phyloP scores from a whole-genome alignment of 2,329 filamentous ascomycete genomes.

The Sphaceloma murrayae region DNA sequence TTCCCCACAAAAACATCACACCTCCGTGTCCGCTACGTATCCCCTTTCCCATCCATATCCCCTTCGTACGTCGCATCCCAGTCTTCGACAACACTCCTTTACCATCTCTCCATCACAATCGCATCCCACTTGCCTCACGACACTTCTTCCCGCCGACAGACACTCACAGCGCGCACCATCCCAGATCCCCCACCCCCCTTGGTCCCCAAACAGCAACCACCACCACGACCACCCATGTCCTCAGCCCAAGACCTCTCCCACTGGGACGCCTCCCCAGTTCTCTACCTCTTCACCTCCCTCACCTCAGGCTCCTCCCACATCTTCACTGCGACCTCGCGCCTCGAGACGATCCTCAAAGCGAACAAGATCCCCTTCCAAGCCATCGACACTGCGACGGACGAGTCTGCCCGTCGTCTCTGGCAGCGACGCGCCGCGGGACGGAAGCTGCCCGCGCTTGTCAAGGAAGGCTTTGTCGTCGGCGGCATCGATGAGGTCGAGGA shows the following conservation, averaged over 20 bases:
- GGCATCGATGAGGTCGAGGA: constrained; percentile 92
- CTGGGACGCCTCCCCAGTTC: constrained; percentile 40
- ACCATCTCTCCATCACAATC: neutral
- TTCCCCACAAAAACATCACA: constrained; percentile 14
- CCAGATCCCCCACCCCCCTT: neutral
- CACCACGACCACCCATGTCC: neutral
- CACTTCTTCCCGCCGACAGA: no score
- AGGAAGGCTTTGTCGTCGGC: constrained; percentile 74
- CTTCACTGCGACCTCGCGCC: constrained; percentile 85
- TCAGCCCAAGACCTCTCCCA: constrained; percentile 31
- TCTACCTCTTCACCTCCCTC: constrained; percentile 94
- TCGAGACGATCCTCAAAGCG: constrained; percentile 91
- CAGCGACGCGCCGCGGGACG: constrained; percentile 72
- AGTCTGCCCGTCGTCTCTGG: constrained; percentile 82
- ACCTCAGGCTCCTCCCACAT: constrained; percentile 94
- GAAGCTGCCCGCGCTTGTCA: constrained; percentile 82
- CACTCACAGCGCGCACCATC: no score
- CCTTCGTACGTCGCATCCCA: neutral
- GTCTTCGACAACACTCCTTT: no score
- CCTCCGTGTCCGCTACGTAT: no score
- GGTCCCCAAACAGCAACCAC: neutral
- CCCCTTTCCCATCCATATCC: neutral
- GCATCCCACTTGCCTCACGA: no score
- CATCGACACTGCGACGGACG: constrained; percentile 82
- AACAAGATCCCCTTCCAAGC: constrained; percentile 92